These are phyloP conservation scores for Aspergillus chevalieri DNA, from an alignment of 2,329 filamentous ascomycete genomes.

Conservation along the genomic window DNA sequence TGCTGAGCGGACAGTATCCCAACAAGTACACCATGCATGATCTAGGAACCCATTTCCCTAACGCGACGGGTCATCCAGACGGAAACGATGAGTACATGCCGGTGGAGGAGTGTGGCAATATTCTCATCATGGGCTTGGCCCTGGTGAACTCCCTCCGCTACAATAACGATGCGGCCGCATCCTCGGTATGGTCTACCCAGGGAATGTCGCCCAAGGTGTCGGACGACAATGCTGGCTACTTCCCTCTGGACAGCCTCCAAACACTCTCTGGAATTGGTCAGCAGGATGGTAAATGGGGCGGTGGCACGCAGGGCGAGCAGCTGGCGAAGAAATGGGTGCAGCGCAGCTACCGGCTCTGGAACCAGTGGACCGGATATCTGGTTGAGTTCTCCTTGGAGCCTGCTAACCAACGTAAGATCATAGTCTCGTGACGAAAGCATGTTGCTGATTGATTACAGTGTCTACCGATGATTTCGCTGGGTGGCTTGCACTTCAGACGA, in stretches of 20 bases:
- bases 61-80: constrained; percentile 50
- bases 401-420: constrained; percentile 57
- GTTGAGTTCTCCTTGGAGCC: constrained; percentile 70
- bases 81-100: constrained; percentile 53
- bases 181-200: constrained; percentile 53
- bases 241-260: constrained; percentile 47
- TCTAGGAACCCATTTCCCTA: constrained; percentile 48
- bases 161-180: constrained; percentile 47
- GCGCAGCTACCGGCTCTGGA: constrained; percentile 65
- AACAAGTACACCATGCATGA: constrained; percentile 56
- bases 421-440: neutral
- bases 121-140: constrained; percentile 76
- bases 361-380: constrained; percentile 73
- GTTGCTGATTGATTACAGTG: constrained; percentile 39
- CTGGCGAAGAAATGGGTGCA: constrained; percentile 60
- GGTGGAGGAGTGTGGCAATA: constrained; percentile 59
- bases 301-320: constrained; percentile 47
- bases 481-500: constrained; percentile 70
- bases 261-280: constrained; percentile 47
- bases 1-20: constrained; percentile 75
- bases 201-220: constrained; percentile 21
- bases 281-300: constrained; percentile 58
- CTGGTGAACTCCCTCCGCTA: constrained; percentile 69
- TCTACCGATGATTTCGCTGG: constrained; percentile 83
- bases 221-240: constrained; percentile 27